Evolutionary conservation across 768 basidiomycete genomes (phyloP), one percentile per base, ranked within the genome.

Genomic region (Boletus edulis): DNA sequence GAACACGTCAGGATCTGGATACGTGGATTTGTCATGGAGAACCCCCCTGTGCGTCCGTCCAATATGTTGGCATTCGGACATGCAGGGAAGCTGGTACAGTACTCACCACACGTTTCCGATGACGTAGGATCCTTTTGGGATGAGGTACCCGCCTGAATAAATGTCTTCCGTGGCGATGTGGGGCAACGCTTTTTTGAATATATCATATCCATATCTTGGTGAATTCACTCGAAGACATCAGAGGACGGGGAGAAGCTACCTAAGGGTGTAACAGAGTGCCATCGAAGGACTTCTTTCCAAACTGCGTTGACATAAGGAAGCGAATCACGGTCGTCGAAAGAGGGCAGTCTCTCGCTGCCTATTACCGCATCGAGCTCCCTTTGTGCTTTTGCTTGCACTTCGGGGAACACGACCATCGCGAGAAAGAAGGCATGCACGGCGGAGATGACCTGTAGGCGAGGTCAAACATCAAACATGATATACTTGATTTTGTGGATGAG

Each of bases 11-110:
- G 75, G 74, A 40, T 73, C 64, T 8, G 67, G 63, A 49, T 76
- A 75, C 6, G 46, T 67, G 6, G 72, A 65, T 4, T 75, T 74
- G 62, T 86, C 78, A 46, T 79, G 78, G 1, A 81, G 67, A 66
- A 85, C 78, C 18, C 66, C 69, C 83, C 84, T 83, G 51, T 44
- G n/a, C 1, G 20, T 5, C 10, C 6, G 10, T 46, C 37, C 18
- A 32, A 20, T 0, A n/a, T 2, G 3, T 4, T 11, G 44, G 35
- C 15, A 13, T 35, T 12, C 6, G 6, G 12, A 6, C 35, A 35
- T 3, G 12, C 35, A 37, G 15, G 35, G 5, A 15, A 15, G 35
- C 27, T 29, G 27, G 27, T 27, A 27, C 35, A 37, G 35, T 37
- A 65, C 75, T 37, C 51, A 62, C 64, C 68, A 68, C 0, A 32